Base-by-base conservation (phyloP, 352 stramenopile genomes). In the Pythium utonaiense region DNA sequence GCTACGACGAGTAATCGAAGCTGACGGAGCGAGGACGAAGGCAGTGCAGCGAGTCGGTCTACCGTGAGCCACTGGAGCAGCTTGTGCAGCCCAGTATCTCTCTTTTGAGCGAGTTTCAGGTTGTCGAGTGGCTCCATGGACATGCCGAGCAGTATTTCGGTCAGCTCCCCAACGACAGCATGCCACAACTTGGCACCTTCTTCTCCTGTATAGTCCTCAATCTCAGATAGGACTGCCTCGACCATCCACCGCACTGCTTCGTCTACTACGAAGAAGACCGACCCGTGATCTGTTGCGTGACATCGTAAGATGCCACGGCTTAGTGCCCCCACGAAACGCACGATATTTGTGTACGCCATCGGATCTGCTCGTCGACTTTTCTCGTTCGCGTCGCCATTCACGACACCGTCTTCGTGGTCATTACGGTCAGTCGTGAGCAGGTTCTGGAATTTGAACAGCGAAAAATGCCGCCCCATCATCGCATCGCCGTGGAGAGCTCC, bases 171-270 rank as follows among this genome's bases (percentile, higher is more conserved):
- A n/a, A 57, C 52, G 5, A 61, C 34, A 33, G 21, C 34, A 6
- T 17, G 38, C 19, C 50, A 24, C 12, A 28, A 17, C 7, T 44
- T 27, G 25, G 10, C 25, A 12, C n/a, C 25, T 24, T 44, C 28
- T 44, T 24, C 41, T 2, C 28, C 38, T 40, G 14, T 21, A 5
- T 33, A 19, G 24, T 8, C 12, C 22, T 12, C n/a, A n/a, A n/a
- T n/a, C n/a, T n/a, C n/a, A n/a, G n/a, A n/a, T n/a, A n/a, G n/a
- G n/a, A n/a, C n/a, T n/a, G 30, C 3, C 1, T 60, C 25, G 30
- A 60, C 28, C 59, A 66, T 60, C 59, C 59, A 66, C 24, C 25
- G 41, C 16, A 66, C 16, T 6, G 30, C 59, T 50, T 60, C 40
- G 17, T 54, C 30, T 31, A 60, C 42, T 3, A 48, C 48, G 16